A percentile compares a stretch with the other conserved stretches of the same genome.
Evolutionary conservation across 495 filamentous ascomycete species (phyloP).

Genomic region (Annulohypoxylon maeteangense): DNA sequence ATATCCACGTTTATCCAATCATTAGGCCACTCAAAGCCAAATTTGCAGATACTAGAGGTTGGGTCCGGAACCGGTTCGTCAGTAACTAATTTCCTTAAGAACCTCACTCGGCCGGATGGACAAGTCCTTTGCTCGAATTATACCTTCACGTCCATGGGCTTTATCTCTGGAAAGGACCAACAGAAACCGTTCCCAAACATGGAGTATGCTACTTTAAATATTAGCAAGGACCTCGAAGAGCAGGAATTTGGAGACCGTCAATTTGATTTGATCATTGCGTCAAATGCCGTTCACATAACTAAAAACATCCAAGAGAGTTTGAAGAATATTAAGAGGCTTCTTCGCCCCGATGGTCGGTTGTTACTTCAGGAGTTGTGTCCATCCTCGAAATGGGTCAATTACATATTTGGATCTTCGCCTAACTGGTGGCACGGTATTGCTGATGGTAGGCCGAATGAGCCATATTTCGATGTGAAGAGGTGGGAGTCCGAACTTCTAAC

Average conservation of each 20-base stretch:
- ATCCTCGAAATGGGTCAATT: slow-evolving; percentile 37
- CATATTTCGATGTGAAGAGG: slow-evolving; percentile 47
- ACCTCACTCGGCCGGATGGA: slow-evolving; percentile 28
- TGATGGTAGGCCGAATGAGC: slow-evolving; percentile 46
- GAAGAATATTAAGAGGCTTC: slow-evolving; percentile 49
- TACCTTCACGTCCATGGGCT: slow-evolving; percentile 25
- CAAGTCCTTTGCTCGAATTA: slow-evolving; percentile 35
- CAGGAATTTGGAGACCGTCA: slow-evolving; percentile 46
- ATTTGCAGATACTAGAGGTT: slow-evolving; percentile 48
- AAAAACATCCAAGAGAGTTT: slow-evolving; percentile 48
- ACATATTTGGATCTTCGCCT: slow-evolving; percentile 46
- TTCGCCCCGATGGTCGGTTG: slow-evolving; percentile 49
- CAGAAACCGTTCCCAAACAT: slow-evolving; percentile 36
- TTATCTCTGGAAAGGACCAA: slow-evolving; percentile 24
- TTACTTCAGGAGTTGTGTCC: slow-evolving; percentile 37
- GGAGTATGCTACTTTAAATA: slow-evolving; percentile 46
- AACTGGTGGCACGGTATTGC: slow-evolving; percentile 56
- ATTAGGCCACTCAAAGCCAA: slow-evolving; percentile 43
- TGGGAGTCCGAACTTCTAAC: slow-evolving; percentile 50
- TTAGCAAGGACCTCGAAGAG: slow-evolving; percentile 43
- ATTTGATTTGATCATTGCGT: slow-evolving; percentile 44
- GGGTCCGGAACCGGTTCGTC: slow-evolving; percentile 53
- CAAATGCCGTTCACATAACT: slow-evolving; percentile 56
- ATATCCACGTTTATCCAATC: slow-evolving; percentile 27
- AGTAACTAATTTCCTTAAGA: slow-evolving; percentile 28